Percentiles rank a stretch among this genome's conserved stretches.
Evolutionary conservation across 2,329 filamentous ascomycete species (phyloP).

Genomic region (Penicillium sp.): DNA sequence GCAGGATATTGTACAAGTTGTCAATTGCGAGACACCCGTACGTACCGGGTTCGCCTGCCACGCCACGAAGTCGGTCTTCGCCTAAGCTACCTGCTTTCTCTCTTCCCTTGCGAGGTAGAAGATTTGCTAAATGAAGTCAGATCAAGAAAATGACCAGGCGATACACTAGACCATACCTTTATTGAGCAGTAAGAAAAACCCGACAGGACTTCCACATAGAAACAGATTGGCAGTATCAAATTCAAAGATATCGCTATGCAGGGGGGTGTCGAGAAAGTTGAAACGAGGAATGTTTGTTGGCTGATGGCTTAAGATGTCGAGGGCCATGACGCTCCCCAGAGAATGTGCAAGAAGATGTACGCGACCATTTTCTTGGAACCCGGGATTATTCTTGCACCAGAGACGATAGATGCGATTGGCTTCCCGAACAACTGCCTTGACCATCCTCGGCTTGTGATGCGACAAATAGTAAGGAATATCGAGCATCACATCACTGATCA

Average conservation of each 20-base stretch:
- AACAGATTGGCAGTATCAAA: conserved; percentile 92
- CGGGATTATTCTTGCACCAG: conserved; percentile 92
- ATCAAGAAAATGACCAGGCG: no score
- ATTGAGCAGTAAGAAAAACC: conserved; percentile 89
- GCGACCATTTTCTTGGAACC: conserved; percentile 74
- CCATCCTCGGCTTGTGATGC: conserved; percentile 93
- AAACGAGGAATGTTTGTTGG: conserved; percentile 66
- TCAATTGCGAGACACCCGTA: conserved; percentile 93
- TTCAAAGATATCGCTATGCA: conserved; percentile 67
- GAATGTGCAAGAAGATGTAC: conserved; percentile 94
- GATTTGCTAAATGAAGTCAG: conserved; percentile 43
- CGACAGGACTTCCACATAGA: conserved; percentile 83
- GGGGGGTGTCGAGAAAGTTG: conserved; percentile 36
- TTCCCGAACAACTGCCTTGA: conserved; percentile 80
- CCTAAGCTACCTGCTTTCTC: conserved; percentile 72
- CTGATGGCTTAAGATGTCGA: conserved; percentile 87
- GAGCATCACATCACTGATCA: conserved; percentile 97
- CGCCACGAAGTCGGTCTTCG: conserved; percentile 58
- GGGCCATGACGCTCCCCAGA: conserved; percentile 88
- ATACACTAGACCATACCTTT: conserved; percentile 40
- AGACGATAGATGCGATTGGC: conserved; percentile 94
- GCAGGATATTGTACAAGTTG: conserved; percentile 93
- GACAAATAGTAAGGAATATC: conserved; percentile 98
- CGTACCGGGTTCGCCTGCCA: conserved; percentile 74
- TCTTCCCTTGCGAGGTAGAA: conserved; percentile 74